Percentiles rank a stretch among this genome's conserved stretches.
Conservation (phyloP, 2,329 filamentous ascomycete genomes). For the Aspergillus sp. region DNA sequence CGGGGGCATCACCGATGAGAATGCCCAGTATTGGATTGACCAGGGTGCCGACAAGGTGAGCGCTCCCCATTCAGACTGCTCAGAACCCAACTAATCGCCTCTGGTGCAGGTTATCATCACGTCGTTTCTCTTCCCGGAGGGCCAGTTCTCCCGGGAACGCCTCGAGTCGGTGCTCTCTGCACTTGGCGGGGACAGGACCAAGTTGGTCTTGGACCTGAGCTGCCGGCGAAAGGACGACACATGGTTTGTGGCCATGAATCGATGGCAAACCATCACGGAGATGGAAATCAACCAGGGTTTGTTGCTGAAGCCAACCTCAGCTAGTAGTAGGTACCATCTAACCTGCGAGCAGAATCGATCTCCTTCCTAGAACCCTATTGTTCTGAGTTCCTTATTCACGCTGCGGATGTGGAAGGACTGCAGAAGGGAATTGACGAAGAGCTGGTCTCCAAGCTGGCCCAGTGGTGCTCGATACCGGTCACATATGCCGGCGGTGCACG, state of each 20-base stretch:
- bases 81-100: not conserved
- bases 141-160: slow-evolving; percentile 66
- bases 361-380: slow-evolving; percentile 77
- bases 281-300: slow-evolving; percentile 84
- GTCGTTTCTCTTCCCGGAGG: slow-evolving; percentile 82
- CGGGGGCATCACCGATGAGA: slow-evolving; percentile 81
- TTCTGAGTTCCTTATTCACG: slow-evolving; percentile 93
- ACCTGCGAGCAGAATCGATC: slow-evolving; percentile 69
- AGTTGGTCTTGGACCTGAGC: slow-evolving; percentile 89
- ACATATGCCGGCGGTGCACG: slow-evolving; percentile 95
- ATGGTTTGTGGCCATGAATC: slow-evolving; percentile 98
- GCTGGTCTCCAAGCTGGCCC: slow-evolving; percentile 63
- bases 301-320: too few relatives aligned
- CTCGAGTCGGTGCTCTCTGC: slow-evolving; percentile 64
- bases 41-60: slow-evolving; percentile 80
- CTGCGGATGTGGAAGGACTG: slow-evolving; percentile 90
- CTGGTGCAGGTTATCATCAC: slow-evolving; percentile 80
- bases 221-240: slow-evolving; percentile 66
- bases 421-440: slow-evolving; percentile 84
- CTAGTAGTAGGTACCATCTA: too few relatives aligned
- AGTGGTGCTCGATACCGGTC: slow-evolving; percentile 86
- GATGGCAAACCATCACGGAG: slow-evolving; percentile 96
- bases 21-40: slow-evolving; percentile 78
- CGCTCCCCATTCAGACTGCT: slow-evolving; percentile 2
- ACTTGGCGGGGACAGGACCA: slow-evolving; percentile 63